phyloP scores from a whole-genome alignment of 129 eudicot species.

The Apium graveolens region DNA sequence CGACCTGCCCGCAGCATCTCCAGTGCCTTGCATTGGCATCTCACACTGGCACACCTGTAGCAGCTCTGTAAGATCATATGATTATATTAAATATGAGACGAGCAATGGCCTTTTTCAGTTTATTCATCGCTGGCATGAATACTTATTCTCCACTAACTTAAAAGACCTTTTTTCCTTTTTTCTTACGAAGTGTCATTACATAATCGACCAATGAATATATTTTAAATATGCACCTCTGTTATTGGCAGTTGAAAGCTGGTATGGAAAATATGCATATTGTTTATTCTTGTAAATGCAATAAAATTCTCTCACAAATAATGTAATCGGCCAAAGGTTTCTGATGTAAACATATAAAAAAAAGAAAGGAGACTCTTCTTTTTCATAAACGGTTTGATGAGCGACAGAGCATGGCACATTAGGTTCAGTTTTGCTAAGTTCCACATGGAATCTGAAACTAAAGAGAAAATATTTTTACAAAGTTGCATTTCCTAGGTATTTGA shows the following conservation, averaged over 20 bases:
- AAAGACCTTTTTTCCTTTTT: background rate
- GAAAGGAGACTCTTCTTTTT: background rate
- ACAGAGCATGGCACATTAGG: background rate
- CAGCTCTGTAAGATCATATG: background rate
- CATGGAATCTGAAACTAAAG: background rate
- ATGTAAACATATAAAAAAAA: background rate
- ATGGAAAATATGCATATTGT: background rate
- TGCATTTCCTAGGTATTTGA: background rate
- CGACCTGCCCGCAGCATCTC: constrained; percentile 56
- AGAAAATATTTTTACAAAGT: background rate
- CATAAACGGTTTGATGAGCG: background rate
- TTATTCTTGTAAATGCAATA: background rate
- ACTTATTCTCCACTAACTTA: background rate
- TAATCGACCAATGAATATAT: background rate
- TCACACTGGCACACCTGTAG: background rate
- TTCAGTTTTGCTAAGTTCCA: background rate
- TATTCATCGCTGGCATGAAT: background rate
- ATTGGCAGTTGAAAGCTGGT: background rate
- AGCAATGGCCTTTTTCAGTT: background rate
- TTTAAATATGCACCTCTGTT: background rate
- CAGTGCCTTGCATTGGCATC: constrained; percentile 39
- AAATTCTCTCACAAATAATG: background rate
- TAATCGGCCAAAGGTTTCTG: background rate
- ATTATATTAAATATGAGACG: background rate
- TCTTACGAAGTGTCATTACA: background rate